phyloP scores from a whole-genome alignment of 2,329 filamentous ascomycete species.

The Taxawa tesnikishii region DNA sequence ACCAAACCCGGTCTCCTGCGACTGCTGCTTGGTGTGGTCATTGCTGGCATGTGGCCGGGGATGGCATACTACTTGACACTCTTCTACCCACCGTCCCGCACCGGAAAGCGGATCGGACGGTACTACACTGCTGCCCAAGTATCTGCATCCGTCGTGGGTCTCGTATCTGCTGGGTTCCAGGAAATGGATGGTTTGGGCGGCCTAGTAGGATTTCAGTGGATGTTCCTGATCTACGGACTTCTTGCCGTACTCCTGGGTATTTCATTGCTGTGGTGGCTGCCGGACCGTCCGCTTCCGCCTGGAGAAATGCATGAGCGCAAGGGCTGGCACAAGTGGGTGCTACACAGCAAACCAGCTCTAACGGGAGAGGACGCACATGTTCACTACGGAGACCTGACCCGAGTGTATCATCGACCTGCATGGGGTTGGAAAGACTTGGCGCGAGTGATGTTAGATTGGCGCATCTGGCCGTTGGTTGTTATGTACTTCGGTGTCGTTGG shows the following conservation, averaged over 20 bases:
- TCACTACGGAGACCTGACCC: conserved; percentile 70
- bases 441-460: conserved; percentile 68
- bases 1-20: conserved; percentile 54
- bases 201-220: conserved; percentile 76
- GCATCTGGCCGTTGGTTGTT: conserved; percentile 70
- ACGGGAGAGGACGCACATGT: conserved; percentile 64
- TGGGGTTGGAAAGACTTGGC: conserved; percentile 64
- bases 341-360: conserved; percentile 56
- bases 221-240: conserved; percentile 82
- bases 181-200: conserved; percentile 71
- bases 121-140: conserved; percentile 86
- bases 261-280: conserved; percentile 75
- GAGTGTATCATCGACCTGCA: conserved; percentile 63
- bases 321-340: conserved; percentile 52
- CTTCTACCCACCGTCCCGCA: conserved; percentile 80
- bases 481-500: conserved; percentile 97
- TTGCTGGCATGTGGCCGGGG: conserved; percentile 89
- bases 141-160: conserved; percentile 75
- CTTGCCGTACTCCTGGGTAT: conserved; percentile 62
- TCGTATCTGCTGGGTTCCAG: conserved; percentile 85
- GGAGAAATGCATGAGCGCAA: conserved; percentile 44
- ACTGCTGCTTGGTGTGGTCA: conserved; percentile 73
- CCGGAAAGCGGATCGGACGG: conserved; percentile 75
- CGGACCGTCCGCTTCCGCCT: conserved; percentile 66
- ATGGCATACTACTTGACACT: conserved; percentile 89